These are phyloP conservation scores for Capronia epimyces DNA, from an alignment of 2,329 filamentous ascomycete genomes.

Conservation along the genomic window DNA sequence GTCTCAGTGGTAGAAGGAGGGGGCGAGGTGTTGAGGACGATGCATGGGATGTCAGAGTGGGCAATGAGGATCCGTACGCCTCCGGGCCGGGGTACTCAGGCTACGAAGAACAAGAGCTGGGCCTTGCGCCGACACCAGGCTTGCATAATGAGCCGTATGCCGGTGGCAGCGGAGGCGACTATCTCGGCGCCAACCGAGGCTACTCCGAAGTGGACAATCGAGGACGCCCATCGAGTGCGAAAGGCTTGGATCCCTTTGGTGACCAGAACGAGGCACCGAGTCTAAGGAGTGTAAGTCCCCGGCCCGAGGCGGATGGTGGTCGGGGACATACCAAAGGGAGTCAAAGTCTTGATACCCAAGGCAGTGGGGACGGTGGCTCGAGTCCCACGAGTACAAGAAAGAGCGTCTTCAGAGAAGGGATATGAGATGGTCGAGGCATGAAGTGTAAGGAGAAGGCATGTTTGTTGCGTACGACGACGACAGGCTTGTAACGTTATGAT, in stretches of 20 bases:
- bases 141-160: slow-evolving; percentile 37
- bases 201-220: slow-evolving; percentile 38
- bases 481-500: too few relatives aligned
- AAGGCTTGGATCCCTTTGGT: slow-evolving; percentile 60
- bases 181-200: slow-evolving; percentile 26
- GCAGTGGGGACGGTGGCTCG: slow-evolving; percentile 22
- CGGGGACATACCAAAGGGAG: slow-evolving; percentile 34
- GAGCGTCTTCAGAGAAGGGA: slow-evolving; percentile 28
- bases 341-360: slow-evolving; percentile 36
- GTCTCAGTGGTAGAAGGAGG: slow-evolving; percentile 33
- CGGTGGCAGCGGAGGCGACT: slow-evolving; percentile 40
- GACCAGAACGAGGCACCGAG: slow-evolving; percentile 61
- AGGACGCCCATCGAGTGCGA: slow-evolving; percentile 34
- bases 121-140: slow-evolving; percentile 40
- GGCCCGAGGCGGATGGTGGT: slow-evolving; percentile 56
- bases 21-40: slow-evolving; percentile 69
- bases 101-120: slow-evolving; percentile 74
- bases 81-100: slow-evolving; percentile 51
- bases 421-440: slow-evolving; percentile 7
- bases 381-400: slow-evolving; percentile 29
- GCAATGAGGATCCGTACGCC: slow-evolving; percentile 51
- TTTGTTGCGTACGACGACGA: too few relatives aligned
- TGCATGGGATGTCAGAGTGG: slow-evolving; percentile 77
- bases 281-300: slow-evolving; percentile 66
- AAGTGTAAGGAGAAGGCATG: too few relatives aligned